These are phyloP conservation scores for Camellia lanceoleosa DNA, from an alignment of 148 eudicot genomes.

Conservation along the genomic window DNA sequence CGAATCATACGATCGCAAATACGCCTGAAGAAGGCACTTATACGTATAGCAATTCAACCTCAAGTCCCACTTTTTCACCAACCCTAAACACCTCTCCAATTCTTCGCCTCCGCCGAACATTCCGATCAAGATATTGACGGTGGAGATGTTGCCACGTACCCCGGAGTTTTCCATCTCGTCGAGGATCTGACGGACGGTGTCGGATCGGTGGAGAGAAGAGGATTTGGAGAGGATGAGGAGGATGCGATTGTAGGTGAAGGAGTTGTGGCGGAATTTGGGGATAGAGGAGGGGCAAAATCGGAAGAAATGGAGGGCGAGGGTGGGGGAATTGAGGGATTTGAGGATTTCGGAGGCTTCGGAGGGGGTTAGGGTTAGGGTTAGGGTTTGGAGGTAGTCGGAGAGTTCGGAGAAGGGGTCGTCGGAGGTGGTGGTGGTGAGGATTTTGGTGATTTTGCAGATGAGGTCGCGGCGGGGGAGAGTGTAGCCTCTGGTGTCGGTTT, in stretches of 20 bases:
- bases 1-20: conserved; percentile 47
- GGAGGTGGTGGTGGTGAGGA: conserved; percentile 45
- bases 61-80: conserved; percentile 76
- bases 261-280: conserved; percentile 64
- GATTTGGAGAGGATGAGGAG: conserved; percentile 54
- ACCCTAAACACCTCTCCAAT: conserved; percentile 56
- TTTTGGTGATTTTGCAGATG: conserved; percentile 53
- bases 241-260: conserved; percentile 71
- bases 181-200: conserved; percentile 29
- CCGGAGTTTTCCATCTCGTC: conserved; percentile 58
- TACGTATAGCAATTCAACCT: conserved; percentile 68
- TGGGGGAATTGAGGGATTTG: conserved; percentile 53
- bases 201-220: conserved; percentile 27
- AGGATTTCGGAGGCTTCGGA: conserved; percentile 74
- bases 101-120: conserved; percentile 33
- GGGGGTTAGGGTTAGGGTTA: conserved; percentile 52
- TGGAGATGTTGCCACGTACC: conserved; percentile 61
- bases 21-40: conserved; percentile 80
- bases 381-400: conserved; percentile 39
- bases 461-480: conserved; percentile 84
- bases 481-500: conserved; percentile 63
- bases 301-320: conserved; percentile 65
- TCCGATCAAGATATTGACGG: conserved; percentile 78
- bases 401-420: conserved; percentile 48
- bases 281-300: conserved; percentile 53